Base-by-base conservation (phyloP, 441 rosid species). In the Croton setiger region DNA sequence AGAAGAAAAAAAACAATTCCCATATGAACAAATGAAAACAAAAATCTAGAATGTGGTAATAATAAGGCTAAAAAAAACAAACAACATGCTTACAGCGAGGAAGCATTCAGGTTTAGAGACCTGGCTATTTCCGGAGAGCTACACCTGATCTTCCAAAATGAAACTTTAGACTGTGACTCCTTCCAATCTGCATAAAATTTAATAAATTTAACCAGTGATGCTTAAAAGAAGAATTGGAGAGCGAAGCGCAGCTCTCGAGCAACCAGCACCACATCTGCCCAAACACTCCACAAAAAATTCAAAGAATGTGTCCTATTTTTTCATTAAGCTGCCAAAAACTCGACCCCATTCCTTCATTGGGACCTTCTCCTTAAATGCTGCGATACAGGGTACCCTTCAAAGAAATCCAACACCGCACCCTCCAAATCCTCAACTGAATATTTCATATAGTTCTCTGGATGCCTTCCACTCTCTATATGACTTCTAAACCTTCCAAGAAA, bases 401-500 rank as follows among this genome's bases (percentile, higher is more conserved):
- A 93, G 85, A 93, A 89, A 90, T 93, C 98, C 79, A 93, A 76
- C 64, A 91, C 86, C 27, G 87, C 88, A 33, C 67, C 80, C 81
- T 91, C 98, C 69, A 93, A 79, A 81, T 93, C 96, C 80, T 93
- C 97, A 5, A 85, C 93, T 0, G 96, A 80, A 63, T 88, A 93
- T 82, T 88, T 93, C 76, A 93, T 81, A 79, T 91, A 93, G 75
- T 89, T 89, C 81, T 93, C 98, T 0, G 98, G 98, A 76, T 93
- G 97, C 83, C 56, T 93, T 67, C 91, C 92, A 68, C 93, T 93
- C 86, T 93, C 98, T 72, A 89, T 91, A 74, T 91, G 92, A 71
- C 88, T 84, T 80, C 97, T 87, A 75, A 89, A 91, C 67, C 97
- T 82, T 73, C 98, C 98, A 64, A 88, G 93, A 74, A 92, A 71